Evolutionary conservation across 2,329 filamentous ascomycete species (phyloP), one percentile per base, ranked within the genome.

Genomic region (Penicillium griseofulvum): DNA sequence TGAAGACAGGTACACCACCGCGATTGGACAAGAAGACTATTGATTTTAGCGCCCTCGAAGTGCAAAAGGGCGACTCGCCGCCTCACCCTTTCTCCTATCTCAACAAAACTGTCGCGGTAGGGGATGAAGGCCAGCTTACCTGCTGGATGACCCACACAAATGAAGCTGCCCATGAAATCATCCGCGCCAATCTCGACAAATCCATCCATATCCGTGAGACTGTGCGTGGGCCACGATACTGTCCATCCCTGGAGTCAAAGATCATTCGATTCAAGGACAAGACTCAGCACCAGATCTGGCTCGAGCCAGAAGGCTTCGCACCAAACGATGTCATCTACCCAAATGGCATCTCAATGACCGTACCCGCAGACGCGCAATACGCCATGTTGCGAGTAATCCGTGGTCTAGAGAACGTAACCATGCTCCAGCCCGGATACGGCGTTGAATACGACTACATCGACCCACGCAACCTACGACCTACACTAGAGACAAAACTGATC

Each of bases 361-460:
- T 99, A 3, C 94, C 94, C 0, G 87, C 86, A 0, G 90, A 93
- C 54, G 91, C 89, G 0, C 94, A 99, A 71, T 87, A 90, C 65
- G 83, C 87, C 49, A 85, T 95, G 69, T 80, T 99, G n/a, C 88
- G 86, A 53, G 96, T 91, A 0, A 88, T 99, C 51, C 82, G 78
- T n/a, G 94, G 94, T 0, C 81, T 99, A 1, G 93, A 97, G 68
- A 85, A 92, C 56, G 91, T 91, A 5, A 86, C 81, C 26, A 97
- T 99, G 92, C 83, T 96, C 7, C 93, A 97, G 68, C 88, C 93
- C 1, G 94, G 93, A 9, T 99, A 99, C 68, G 94, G 94, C 8
- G 94, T 99, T 1, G 94, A 99, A 72, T 99, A 99, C 73, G 94
- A 97, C 76, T 99, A 99, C 72, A 90, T 99, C 17, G 94, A 99